Base-by-base conservation (phyloP, 306 rosid species). In the Astragalus glycyphyllos region DNA sequence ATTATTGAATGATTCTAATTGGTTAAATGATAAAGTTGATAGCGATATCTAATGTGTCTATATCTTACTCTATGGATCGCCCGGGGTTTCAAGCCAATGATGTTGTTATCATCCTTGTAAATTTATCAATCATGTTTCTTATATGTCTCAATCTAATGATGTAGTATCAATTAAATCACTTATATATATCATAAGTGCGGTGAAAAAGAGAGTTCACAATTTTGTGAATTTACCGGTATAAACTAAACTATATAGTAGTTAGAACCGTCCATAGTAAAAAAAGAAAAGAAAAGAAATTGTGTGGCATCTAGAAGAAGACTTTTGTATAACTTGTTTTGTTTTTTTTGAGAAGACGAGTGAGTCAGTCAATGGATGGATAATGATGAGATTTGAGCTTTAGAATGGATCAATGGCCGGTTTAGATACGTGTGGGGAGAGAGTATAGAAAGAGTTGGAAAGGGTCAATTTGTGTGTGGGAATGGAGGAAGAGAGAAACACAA, bases 1-100 rank as follows among this genome's bases (percentile, higher is more conserved):
- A 71, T 60, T 54, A 74, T 58, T 79, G 50, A 20, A 59, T 15
- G 79, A 75, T 41, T 70, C 10, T 75, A 55, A 79, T 83, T 66
- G 84, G 81, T 1, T 23, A 29, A 8, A 50, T 1, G 2, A 45
- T 78, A 82, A 71, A 0, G 77, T 70, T 1, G 83, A 82, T 42
- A 16, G 57, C 4, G 75, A 78, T 44, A 38, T 69, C 15, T 12
- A 5, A 13, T 60, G 31, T 68, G 26, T 55, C 51, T 56, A 56
- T 61, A 57, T 44, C 57, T 3, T 5, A 61, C 46, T 56, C 67
- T 57, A 8, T 58, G 78, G 76, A 51, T 58, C 37, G 77, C 74
- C 58, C 34, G 1, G 58, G 37, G 76, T 72, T 77, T 68, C 11
- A 68, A 72, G 60, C 83, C 81, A 79, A 40, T 46, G 55, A 68